Base-by-base conservation (phyloP, 306 rosid species). In the Pterocarpus macrocarpus region DNA sequence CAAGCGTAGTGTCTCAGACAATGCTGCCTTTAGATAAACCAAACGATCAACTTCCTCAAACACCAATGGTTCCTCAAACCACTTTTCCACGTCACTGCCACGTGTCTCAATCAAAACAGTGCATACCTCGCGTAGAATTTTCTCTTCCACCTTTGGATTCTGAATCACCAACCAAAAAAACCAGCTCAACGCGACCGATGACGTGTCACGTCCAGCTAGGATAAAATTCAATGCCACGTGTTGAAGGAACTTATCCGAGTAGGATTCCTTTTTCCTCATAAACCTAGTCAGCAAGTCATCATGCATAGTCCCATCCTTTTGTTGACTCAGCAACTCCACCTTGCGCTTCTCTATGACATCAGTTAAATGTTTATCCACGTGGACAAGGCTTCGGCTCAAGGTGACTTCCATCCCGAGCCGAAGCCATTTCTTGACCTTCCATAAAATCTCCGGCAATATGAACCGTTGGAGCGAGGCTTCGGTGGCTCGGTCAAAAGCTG, bases 181-280 rank as follows among this genome's bases (percentile, higher is more conserved):
- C 98, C 98, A 95, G 41, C 98, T 64, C 62, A 95, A 13, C 0
- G 97, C 98, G 0, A 88, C 98, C 0, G 98, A 92, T 84, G 98
- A 95, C 10, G 98, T 95, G 91, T 95, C 98, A 0, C 98, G 95
- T 78, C 98, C 98, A 80, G 98, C 98, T 69, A 95, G 83, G 95
- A 95, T 95, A 83, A 95, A 95, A 17, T 95, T 95, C 72, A 95
- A 82, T 0, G 98, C 95, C 91, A 95, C 98, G 6, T 92, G 90
- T 75, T 89, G 94, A 0, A 95, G 94, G 50, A 92, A 92, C 30
- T 81, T 35, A 64, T 91, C 90, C 0, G 98, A 76, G 88, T 92
- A 95, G 43, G 84, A 84, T 52, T 92, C 97, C 8, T 92, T 95
- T 61, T 91, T 94, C 89, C 73, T 92, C 97, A 95, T 92, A 78